Evolutionary conservation across 768 basidiomycete species (phyloP), one percentile per base, ranked within the genome.

Genomic region (Russula foetens): DNA sequence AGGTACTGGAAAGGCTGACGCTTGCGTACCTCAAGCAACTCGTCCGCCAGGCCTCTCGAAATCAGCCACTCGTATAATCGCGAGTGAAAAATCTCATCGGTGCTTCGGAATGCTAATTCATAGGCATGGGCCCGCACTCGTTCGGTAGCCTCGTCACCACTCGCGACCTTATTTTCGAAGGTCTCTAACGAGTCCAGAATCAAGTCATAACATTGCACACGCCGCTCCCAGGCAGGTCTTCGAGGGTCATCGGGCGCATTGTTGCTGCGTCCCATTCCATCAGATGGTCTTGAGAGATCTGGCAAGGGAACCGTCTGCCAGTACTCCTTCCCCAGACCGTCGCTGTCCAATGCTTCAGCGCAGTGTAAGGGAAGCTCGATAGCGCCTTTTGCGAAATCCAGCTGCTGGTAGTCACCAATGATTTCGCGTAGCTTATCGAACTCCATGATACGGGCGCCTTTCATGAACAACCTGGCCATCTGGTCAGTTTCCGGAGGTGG

Each of bases 51-150:
- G 5, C 85, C 83, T 33, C 84, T 83, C 29, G 76, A 75, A 46
- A 97, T 88, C 51, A 95, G 76, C 97, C 97, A 98, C 67, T 97
- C 92, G 69, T 99, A 99, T 60, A 99, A 71, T 19, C 85, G 86
- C 33, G 88, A 92, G 73, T 98, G 94, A 75, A 98, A 98, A 75
- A 95, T 83, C 67, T 93, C 87, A 71, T 98, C 97, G 33, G 88
- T 82, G 67, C 86, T 86, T 7, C 83, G 77, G 59, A 98, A 87
- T 1, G 92, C 91, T 58, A 94, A 79, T 38, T 88, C 85, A 70
- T 94, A 97, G 0, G 94, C 93, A 69, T 90, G 87, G 50, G 79
- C 81, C 54, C 90, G 82, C n/a, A 90, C 83, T 14, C 82, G 76
- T 63, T 92, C 89, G 7, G 82, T 80, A 50, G 86, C 83, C 26